phyloP scores from a whole-genome alignment of 2,329 filamentous ascomycete species.

The Aureobasidium sp. region DNA sequence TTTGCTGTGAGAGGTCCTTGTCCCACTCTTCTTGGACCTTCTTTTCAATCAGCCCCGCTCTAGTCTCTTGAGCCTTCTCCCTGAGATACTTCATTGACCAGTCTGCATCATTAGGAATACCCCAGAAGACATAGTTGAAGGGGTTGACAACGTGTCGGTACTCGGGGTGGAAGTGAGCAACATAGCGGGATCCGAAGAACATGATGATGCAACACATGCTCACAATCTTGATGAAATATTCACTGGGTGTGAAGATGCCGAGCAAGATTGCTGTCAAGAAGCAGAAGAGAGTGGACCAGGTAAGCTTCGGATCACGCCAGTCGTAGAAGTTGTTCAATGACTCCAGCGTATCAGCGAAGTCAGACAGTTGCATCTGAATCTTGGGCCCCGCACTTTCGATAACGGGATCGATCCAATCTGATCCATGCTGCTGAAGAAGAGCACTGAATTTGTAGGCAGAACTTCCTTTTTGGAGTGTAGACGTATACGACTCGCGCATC shows the following conservation, averaged over 20 bases:
- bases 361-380: slow-evolving; percentile 29
- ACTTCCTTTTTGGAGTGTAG: slow-evolving; percentile 22
- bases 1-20: background rate
- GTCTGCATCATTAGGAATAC: slow-evolving; percentile 29
- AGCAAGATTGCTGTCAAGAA: slow-evolving; percentile 25
- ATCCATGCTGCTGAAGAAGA: slow-evolving; percentile 28
- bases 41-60: slow-evolving; percentile 18
- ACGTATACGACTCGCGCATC: slow-evolving; percentile 26
- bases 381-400: slow-evolving; percentile 28
- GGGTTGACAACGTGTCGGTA: slow-evolving; percentile 29
- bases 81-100: slow-evolving; percentile 26
- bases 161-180: slow-evolving; percentile 27
- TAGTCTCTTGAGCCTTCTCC: slow-evolving; percentile 20
- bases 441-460: slow-evolving; percentile 28
- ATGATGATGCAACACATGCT: slow-evolving; percentile 25
- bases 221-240: slow-evolving; percentile 28
- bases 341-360: slow-evolving; percentile 30
- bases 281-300: slow-evolving; percentile 26
- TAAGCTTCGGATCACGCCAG: slow-evolving; percentile 27
- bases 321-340: slow-evolving; percentile 29
- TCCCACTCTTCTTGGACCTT: slow-evolving; percentile 15
- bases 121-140: slow-evolving; percentile 30
- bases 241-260: slow-evolving; percentile 23
- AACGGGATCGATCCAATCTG: slow-evolving; percentile 30
- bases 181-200: slow-evolving; percentile 30